These are phyloP conservation scores for Tetrapyrgos nigripes DNA, from an alignment of 1,284 basidiomycete genomes.

Conservation along the genomic window DNA sequence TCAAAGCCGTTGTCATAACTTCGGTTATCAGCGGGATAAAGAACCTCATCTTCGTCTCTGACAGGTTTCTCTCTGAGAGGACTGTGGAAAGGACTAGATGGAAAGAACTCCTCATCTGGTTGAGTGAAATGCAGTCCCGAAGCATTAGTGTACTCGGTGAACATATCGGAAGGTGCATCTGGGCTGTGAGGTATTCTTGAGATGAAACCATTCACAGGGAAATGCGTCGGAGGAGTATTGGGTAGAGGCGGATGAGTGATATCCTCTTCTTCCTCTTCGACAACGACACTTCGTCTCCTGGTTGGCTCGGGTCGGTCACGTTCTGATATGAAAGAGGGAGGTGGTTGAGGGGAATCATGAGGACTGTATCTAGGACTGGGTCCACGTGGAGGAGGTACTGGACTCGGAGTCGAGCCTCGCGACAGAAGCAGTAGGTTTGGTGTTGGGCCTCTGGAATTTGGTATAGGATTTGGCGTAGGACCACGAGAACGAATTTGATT, in stretches of 20 bases:
- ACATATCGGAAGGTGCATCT: constrained; percentile 54
- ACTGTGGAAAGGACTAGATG: constrained; percentile 75
- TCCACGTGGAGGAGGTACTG: constrained; percentile 1
- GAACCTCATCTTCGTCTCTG: constrained; percentile 65
- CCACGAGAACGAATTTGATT: constrained; percentile 45
- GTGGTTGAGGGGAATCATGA: constrained; percentile 26
- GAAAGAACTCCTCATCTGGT: constrained; percentile 59
- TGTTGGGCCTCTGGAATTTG: constrained; percentile 19
- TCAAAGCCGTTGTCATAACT: constrained; percentile 48
- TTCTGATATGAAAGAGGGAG: constrained; percentile 15
- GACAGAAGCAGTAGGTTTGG: constrained; percentile 3
- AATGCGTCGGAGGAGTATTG: constrained; percentile 37
- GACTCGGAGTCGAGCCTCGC: constrained; percentile 5
- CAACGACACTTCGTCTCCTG: constrained; percentile 69
- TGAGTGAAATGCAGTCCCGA: constrained; percentile 51
- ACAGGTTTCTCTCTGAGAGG: constrained; percentile 65
- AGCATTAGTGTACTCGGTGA: constrained; percentile 48
- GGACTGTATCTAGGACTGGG: constrained; percentile 7
- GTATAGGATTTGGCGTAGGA: constrained; percentile 47
- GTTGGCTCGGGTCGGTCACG: constrained; percentile 42
- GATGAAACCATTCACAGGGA: constrained; percentile 29
- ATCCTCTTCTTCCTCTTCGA: constrained; percentile 72
- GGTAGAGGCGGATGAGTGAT: constrained; percentile 31
- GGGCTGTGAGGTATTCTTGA: constrained; percentile 53
- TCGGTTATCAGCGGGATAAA: constrained; percentile 59